Evolutionary conservation across 257 asterid genomes (phyloP), one percentile per base, ranked within the genome.

Genomic region (Lantana camara): DNA sequence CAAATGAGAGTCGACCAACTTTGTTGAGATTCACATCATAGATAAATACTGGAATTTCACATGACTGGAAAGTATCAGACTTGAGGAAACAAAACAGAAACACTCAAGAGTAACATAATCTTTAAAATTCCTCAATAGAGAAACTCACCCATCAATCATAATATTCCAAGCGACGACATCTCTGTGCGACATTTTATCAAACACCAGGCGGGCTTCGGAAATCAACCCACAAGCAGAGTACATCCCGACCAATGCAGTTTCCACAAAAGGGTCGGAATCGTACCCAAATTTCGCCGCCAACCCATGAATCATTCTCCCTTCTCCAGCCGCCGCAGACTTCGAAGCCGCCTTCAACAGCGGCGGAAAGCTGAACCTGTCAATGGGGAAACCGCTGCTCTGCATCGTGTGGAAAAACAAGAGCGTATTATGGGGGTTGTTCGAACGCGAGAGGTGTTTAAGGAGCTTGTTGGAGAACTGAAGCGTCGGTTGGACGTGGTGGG

Each of bases 91-190:
- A 1, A 35, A 70, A 48, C 47, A 56, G 24, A 44, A 57, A 11
- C 32, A 45, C 19, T 22, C 27, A 6, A 38, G 23, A 11, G 38
- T 14, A 42, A 67, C 9, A 37, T 4, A n/a, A n/a, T 42, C 27
- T 0, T 34, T 29, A 13, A 6, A 30, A 7, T 1, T 9, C 12
- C 8, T 5, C 3, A 29, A 52, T 40, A 41, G 32, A 19, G 46
- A 38, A 59, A 67, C 86, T 57, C 75, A 90, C 96, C 96, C 90
- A 54, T 78, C 85, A 21, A 90, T 85, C 82, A 90, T 81, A 40
- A 77, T 87, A 62, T 71, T 78, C 96, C 95, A 90, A 67, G 96
- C 9, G 66, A 90, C 89, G 24, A 87, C 76, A 73, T 85, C 95
- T 74, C 48, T 78, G 0, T 80, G 57, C 24, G 84, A 75, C 90